Base-by-base conservation (phyloP, 306 rosid genomes). In the Arachis hypogaea region DNA sequence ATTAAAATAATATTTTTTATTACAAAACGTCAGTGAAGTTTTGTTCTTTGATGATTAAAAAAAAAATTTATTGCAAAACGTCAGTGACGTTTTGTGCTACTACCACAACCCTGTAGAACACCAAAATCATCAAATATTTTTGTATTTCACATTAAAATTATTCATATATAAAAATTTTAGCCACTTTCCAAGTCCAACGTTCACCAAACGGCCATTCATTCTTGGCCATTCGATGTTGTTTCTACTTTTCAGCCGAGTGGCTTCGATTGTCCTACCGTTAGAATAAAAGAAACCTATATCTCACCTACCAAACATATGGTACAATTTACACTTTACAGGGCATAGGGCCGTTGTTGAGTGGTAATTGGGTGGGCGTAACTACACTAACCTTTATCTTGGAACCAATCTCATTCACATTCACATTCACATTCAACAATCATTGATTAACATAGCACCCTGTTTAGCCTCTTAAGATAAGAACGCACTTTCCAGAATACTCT, bases 401-500 rank as follows among this genome's bases (percentile, higher is more conserved):
- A 59, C 9, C 59, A 73, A 70, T 70, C 55, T 46, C 9, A 65
- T 16, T 14, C 14, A 14, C 14, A 14, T 14, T 14, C 60, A 67
- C 61, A 22, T 12, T 68, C 4, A n/a, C 67, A 8, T 55, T 51
- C 52, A 63, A 2, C 61, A 64, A 66, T 56, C 40, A 41, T 40
- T 56, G 56, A 12, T 38, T 5, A 50, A 68, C 69, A 60, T 5
- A 50, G 59, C 69, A 60, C 57, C 14, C 78, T 78, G 82, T 74
- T 64, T 8, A 16, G 69, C 42, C 28, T 49, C 22, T 46, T 46
- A 46, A 50, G 16, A 80, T 84, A 84, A 78, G 77, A 81, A 81
- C 87, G 43, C 36, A 22, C 77, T 76, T 86, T 85, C 93, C 80
- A 85, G 86, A 85, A 87, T 71, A 45, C 78, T 82, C 83, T 45